Evolutionary conservation across 23 red algal genomes (phyloP).

Genomic region (Pyropia yezoensis): DNA sequence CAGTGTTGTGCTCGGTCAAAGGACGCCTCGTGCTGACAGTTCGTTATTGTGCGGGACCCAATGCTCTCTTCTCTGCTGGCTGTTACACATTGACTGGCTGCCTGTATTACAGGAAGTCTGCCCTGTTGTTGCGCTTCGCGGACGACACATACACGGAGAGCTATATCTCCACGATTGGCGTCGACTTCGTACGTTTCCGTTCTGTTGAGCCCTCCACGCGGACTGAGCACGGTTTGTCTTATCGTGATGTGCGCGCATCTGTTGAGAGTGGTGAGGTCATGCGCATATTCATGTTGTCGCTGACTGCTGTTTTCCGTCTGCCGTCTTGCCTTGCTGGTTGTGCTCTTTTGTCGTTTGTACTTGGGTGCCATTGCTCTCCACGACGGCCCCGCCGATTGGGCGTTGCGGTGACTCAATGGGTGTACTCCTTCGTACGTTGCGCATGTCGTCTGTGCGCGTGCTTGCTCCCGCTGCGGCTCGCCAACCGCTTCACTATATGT

Average conservation of each 20-base stretch:
- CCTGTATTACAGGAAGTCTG: constrained; percentile 41
- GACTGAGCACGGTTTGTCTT: not conserved
- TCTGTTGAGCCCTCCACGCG: not conserved
- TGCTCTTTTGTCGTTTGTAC: not conserved
- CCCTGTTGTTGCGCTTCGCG: constrained; percentile 91
- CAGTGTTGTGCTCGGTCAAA: not conserved
- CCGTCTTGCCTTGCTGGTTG: not conserved
- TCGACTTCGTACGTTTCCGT: constrained; percentile 88
- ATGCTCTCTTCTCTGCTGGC: constrained; percentile 3
- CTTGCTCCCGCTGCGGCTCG: not conserved
- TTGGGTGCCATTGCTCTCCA: not conserved
- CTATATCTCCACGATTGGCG: constrained; percentile 96
- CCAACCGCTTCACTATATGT: not conserved
- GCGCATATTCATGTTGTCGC: too few relatives aligned
- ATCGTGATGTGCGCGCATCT: not conserved
- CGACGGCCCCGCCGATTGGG: too few relatives aligned
- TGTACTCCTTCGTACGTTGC: not conserved
- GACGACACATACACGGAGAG: constrained; percentile 93
- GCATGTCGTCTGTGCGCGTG: not conserved
- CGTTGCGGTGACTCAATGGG: too few relatives aligned
- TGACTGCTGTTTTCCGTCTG: too few relatives aligned
- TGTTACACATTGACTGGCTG: too few relatives aligned
- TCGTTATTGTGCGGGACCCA: not conserved
- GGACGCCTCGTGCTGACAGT: not conserved
- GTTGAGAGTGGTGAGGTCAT: not conserved